These are phyloP conservation scores for Trichoderma afroharzianum DNA, from an alignment of 2,329 filamentous ascomycete genomes.

Conservation along the genomic window DNA sequence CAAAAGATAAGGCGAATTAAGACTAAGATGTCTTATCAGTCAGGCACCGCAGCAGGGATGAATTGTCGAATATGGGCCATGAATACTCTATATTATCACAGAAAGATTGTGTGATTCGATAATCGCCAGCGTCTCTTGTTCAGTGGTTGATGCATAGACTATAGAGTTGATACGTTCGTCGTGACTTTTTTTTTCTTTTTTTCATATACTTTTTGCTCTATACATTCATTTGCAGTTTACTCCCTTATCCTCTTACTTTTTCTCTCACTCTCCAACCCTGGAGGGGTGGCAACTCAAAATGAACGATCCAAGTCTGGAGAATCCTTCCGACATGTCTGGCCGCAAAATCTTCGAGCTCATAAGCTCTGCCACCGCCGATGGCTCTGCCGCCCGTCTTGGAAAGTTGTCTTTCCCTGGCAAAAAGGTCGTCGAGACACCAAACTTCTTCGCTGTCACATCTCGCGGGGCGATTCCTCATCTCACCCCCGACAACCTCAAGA, in stretches of 20 bases:
- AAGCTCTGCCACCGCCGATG: conserved; percentile 37
- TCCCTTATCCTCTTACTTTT: not conserved
- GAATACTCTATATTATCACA: not conserved
- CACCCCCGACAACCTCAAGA: conserved; percentile 74
- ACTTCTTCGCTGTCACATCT: conserved; percentile 76
- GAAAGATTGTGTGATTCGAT: not conserved
- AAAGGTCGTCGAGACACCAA: conserved; percentile 72
- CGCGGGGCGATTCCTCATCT: conserved; percentile 84
- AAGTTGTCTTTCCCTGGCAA: conserved; percentile 59
- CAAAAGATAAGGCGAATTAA: not conserved
- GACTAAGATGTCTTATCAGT: conserved; percentile 3
- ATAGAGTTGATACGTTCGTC: not conserved
- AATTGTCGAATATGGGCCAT: not conserved
- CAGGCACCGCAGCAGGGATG: not conserved
- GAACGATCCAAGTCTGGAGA: conserved; percentile 24
- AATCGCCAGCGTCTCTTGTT: too few relatives aligned
- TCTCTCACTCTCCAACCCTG: not conserved
- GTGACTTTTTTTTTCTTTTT: too few relatives aligned
- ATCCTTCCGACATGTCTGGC: conserved; percentile 24
- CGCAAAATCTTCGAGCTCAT: conserved; percentile 45
- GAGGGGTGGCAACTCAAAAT: conserved; percentile 27
- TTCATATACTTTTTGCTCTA: not conserved
- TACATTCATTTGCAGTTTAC: not conserved
- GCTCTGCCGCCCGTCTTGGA: conserved; percentile 60
- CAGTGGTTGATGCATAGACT: not conserved